Evolutionary conservation across 2,329 filamentous ascomycete species (phyloP), one percentile per base, ranked within the genome.

Genomic region (Clarireedia hainanense): DNA sequence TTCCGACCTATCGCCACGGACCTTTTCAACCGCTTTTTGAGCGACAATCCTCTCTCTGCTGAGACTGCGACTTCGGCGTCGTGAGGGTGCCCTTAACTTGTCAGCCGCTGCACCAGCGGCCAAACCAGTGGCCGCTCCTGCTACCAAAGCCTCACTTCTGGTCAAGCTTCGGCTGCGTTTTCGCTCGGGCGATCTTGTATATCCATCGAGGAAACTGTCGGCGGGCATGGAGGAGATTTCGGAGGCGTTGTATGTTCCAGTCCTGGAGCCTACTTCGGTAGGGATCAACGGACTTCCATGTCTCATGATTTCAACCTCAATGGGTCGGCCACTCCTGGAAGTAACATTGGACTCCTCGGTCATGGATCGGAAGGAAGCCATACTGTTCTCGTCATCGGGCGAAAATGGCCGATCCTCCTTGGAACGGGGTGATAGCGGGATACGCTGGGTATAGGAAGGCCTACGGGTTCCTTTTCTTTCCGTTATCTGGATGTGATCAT

Each of bases 401-500:
- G 76, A 74, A 54, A 27, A 20, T 48, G 73, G 67, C 57, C 78
- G 76, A 42, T 66, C 67, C 57, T 50, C 67, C 60, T 70, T 75
- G 61, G 66, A 73, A 66, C 72, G 73, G 58, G 72, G 71, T 48
- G 75, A 67, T 15, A 90, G 75, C 46, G 86, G 86, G 60, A 88
- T 88, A 61, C 84, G 83, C 60, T 80, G 78, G 42, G 80, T 82
- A 69, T 83, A 85, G 1, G 80, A 89, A 17, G 86, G 79, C 72
- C 86, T 91, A 65, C 87, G 83, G 60, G 83, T 78, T 61, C 83
- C 83, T 69, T 83, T 86, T 56, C 85, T 85, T 72, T 94, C 88
- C 56, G 89, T 95, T 69, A 95, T 91, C 72, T 94, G 86, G 59
- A 95, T 85, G 68, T 88, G 89, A 68, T 91, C 89, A 71, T 83